Conservation (phyloP, 148 eudicot genomes). For the Drosera capensis region DNA sequence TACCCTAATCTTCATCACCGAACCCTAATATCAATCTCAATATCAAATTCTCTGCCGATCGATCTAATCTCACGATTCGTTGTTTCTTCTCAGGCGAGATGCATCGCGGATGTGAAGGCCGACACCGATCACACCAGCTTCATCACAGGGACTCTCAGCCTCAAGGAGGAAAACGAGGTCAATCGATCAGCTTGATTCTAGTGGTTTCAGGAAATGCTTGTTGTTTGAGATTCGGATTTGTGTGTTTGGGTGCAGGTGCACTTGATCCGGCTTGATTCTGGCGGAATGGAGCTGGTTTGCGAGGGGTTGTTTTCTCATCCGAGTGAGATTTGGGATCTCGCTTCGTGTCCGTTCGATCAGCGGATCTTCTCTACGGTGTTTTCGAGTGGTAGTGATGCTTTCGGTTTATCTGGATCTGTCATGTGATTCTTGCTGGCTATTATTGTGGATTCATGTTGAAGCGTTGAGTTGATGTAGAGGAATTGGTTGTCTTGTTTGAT, state of each 20-base stretch:
- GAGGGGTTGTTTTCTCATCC: slow-evolving; percentile 97
- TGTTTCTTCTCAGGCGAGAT: slow-evolving; percentile 47
- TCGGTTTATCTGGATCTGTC: background rate
- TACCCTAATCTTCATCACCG: slow-evolving; percentile 10
- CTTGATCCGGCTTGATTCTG: slow-evolving; percentile 71
- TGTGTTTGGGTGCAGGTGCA: slow-evolving; percentile 61
- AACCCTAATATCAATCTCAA: background rate
- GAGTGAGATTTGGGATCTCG: slow-evolving; percentile 91
- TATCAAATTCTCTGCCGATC: too few species aligned
- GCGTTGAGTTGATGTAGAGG: too few species aligned
- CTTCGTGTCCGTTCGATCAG: slow-evolving; percentile 94
- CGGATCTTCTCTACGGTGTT: slow-evolving; percentile 89
- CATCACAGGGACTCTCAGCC: slow-evolving; percentile 90
- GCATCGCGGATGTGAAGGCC: slow-evolving; percentile 93
- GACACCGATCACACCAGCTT: slow-evolving; percentile 97
- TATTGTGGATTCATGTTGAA: too few species aligned
- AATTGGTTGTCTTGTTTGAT: too few species aligned
- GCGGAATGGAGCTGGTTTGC: slow-evolving; percentile 79
- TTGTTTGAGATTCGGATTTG: slow-evolving; percentile 1
- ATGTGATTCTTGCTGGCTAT: background rate
- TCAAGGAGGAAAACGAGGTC: slow-evolving; percentile 98
- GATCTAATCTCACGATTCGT: background rate
- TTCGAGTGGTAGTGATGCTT: slow-evolving; percentile 40
- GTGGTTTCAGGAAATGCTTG: slow-evolving; percentile 1
- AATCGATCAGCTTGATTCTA: background rate